Conservation (phyloP, 2,329 filamentous ascomycete species). For the Scedosporium minutisporum region DNA sequence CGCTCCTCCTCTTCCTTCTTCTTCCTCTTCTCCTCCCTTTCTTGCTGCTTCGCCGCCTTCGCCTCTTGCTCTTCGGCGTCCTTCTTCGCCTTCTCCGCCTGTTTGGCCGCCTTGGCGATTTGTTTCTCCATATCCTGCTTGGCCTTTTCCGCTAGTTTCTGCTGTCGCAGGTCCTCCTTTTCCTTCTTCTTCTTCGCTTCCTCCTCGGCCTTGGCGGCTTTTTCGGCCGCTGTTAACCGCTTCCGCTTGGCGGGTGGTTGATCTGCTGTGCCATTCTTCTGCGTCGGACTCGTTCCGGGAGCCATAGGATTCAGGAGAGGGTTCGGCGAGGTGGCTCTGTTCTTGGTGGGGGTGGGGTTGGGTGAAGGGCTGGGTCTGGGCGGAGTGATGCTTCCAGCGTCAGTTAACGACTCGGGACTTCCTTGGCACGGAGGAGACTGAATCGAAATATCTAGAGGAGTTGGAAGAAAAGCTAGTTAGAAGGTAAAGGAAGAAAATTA, state of each 20-base stretch:
- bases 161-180: constrained; percentile 21
- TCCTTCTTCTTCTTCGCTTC: constrained; percentile 24
- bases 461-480: not conserved
- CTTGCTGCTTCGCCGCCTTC: constrained; percentile 27
- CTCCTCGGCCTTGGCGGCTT: constrained; percentile 27
- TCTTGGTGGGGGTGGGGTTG: constrained; percentile 15
- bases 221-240: constrained; percentile 31
- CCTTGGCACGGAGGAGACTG: not conserved
- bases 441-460: not conserved
- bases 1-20: constrained; percentile 40
- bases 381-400: constrained; percentile 30
- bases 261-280: no score
- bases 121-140: constrained; percentile 28
- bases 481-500: not conserved
- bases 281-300: constrained; percentile 3
- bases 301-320: not conserved
- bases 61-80: constrained; percentile 30
- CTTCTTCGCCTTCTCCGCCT: constrained; percentile 29
- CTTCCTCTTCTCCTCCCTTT: constrained; percentile 35
- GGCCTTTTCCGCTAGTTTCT: constrained; percentile 25
- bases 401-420: constrained; percentile 23
- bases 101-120: constrained; percentile 16
- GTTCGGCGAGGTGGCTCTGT: constrained; percentile 21
- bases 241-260: constrained; percentile 31
- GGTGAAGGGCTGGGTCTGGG: not conserved